Percentiles rank a stretch among this genome's conserved stretches.
These are phyloP conservation scores for Phytophthora hybrid DNA, from an alignment of 352 stramenopile species.

Conservation along the genomic window DNA sequence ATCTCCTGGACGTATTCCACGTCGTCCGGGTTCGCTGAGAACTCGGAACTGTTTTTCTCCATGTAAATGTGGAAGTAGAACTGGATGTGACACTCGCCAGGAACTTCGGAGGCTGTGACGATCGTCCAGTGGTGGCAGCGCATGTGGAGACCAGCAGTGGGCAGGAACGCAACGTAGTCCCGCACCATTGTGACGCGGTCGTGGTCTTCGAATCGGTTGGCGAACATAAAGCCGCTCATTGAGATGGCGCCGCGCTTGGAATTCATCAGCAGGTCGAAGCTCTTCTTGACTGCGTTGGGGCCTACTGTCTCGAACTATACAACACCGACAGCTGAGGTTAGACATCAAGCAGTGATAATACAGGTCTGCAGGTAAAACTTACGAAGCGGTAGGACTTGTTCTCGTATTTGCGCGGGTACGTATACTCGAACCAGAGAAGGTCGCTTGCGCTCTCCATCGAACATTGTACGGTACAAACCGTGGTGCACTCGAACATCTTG, in stretches of 20 bases:
- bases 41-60: not conserved
- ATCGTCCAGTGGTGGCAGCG: constrained; percentile 28
- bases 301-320: constrained; percentile 7
- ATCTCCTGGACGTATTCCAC: constrained; percentile 22
- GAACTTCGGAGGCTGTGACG: not conserved
- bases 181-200: constrained; percentile 15
- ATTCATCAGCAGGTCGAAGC: constrained; percentile 25
- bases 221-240: constrained; percentile 26
- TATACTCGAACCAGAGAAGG: constrained; percentile 22
- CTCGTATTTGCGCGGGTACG: constrained; percentile 10
- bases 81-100: not conserved
- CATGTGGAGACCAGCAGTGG: constrained; percentile 15
- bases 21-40: constrained; percentile 4
- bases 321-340: not conserved
- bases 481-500: constrained; percentile 25
- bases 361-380: constrained; percentile 3
- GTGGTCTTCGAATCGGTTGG: constrained; percentile 4
- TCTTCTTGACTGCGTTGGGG: constrained; percentile 20
- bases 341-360: not conserved
- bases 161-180: constrained; percentile 15
- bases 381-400: constrained; percentile 23
- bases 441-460: constrained; percentile 20
- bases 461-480: constrained; percentile 9
- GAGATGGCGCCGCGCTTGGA: not conserved
- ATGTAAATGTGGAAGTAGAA: constrained; percentile 20